Evolutionary conservation across 1,139 yeast genomes (phyloP), one percentile per base, ranked within the genome.

Genomic region (Petasospora rhodanensis): DNA sequence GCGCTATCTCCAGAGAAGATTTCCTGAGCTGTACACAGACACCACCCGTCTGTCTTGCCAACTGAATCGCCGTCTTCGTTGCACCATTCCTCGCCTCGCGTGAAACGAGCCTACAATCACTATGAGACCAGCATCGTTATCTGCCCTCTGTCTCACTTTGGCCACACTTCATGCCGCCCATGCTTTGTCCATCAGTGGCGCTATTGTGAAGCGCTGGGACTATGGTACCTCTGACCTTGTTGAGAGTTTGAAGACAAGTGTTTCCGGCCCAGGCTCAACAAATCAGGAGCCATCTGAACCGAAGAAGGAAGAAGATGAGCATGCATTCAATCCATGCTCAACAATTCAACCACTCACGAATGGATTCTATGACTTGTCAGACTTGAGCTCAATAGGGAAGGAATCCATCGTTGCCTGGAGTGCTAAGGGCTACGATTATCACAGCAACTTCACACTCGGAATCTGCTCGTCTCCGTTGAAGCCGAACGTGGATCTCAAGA

Each of bases 401-500:
- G 55, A 49, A 5, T 28, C 37, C 5, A 25, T 43, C 4, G 56
- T 67, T 28, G 70, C 77, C 6, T 85, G 91, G 86, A 59, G 67
- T 28, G 76, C 89, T 4, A 69, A 70, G 40, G 94, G 94, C 0
- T 71, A 70, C 51, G 94, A 82, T 46, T 74, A 73, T 46, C 79
- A 80, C 14, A 68, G 66, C 34, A 87, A 87, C 56, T 87, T 79
- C 59, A 82, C 95, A 1, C 48, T 87, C 26, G 91, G 93, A 8
- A 66, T 87, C 4, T 87, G 96, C 51, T 74, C 87, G 7, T 65
- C 78, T 8, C 83, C 85, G 1, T 60, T 76, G 52, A 67, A 67
- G 38, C 35, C 50, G 13, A 43, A 52, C 22, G 56, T 62, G n/a
- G 58, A 56, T 2, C 46, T 59, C 9, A 45, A 47, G 12, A 41